phyloP scores from a whole-genome alignment of 345 rosid genomes.

The Clarkia xantiana region DNA sequence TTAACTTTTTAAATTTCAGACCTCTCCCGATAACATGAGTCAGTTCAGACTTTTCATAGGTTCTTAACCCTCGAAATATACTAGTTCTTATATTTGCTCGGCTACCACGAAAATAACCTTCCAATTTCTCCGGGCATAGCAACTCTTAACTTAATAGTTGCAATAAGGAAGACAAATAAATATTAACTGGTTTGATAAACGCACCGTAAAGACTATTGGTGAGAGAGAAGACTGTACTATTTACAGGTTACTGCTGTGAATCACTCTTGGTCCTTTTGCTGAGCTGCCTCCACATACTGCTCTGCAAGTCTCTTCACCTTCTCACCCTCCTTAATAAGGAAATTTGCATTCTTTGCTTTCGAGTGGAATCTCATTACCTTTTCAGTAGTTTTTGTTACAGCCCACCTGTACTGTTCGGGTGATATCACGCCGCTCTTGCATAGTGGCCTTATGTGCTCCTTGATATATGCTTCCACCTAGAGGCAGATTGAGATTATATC shows the following conservation, averaged over 20 bases:
- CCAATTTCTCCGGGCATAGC: no score
- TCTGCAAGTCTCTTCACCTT: constrained; percentile 94
- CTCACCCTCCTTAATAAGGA: constrained; percentile 92
- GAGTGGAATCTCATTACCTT: constrained; percentile 88
- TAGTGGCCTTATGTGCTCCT: constrained; percentile 92
- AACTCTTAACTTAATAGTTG: no score
- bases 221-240: not conserved
- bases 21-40: no score
- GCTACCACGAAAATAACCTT: no score
- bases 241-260: not conserved
- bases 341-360: constrained; percentile 72
- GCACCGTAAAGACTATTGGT: not conserved
- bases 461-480: constrained; percentile 88
- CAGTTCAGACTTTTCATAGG: no score
- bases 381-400: constrained; percentile 67
- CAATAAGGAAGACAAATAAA: no score
- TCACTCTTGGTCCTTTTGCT: constrained; percentile 34
- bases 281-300: constrained; percentile 77
- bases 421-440: constrained; percentile 82
- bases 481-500: no score
- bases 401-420: constrained; percentile 78
- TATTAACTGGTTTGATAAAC: not conserved
- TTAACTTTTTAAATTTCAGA: no score
- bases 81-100: no score
- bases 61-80: no score